Percentiles rank a stretch among this genome's conserved stretches.
Conservation (phyloP, 441 rosid species). For the Pelargonium citronellum region DNA sequence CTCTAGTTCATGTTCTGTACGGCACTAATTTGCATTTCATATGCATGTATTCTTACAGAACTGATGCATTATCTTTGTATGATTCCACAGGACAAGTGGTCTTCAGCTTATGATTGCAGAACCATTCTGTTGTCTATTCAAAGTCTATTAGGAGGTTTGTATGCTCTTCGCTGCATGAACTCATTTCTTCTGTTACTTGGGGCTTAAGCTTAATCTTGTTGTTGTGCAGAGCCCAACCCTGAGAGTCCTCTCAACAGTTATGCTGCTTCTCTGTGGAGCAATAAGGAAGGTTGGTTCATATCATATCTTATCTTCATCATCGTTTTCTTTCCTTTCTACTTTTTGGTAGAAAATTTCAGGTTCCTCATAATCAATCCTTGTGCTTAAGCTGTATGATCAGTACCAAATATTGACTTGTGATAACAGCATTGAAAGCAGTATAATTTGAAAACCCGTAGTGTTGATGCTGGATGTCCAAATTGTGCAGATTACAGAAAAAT, state of each 20-base stretch:
- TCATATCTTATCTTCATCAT: neutral
- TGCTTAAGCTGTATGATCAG: too few relatives aligned
- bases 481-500: conserved; percentile 5
- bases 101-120: conserved; percentile 1
- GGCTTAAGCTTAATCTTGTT: neutral
- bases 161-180: neutral
- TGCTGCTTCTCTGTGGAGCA: conserved; percentile 19
- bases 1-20: neutral
- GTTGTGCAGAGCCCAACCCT: conserved; percentile 17
- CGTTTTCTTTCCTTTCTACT: neutral
- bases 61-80: neutral
- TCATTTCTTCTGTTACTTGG: neutral
- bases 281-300: neutral
- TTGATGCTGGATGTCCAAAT: neutral
- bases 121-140: conserved; percentile 5
- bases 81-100: neutral
- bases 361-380: neutral
- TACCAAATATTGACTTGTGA: too few relatives aligned
- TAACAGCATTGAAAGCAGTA: neutral
- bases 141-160: conserved; percentile 5
- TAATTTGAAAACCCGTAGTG: neutral
- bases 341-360: neutral
- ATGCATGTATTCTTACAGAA: neutral
- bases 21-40: neutral
- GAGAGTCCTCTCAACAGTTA: conserved; percentile 21